Conservation (phyloP, 805 yeast genomes). For the Yamadazyma sp. region DNA sequence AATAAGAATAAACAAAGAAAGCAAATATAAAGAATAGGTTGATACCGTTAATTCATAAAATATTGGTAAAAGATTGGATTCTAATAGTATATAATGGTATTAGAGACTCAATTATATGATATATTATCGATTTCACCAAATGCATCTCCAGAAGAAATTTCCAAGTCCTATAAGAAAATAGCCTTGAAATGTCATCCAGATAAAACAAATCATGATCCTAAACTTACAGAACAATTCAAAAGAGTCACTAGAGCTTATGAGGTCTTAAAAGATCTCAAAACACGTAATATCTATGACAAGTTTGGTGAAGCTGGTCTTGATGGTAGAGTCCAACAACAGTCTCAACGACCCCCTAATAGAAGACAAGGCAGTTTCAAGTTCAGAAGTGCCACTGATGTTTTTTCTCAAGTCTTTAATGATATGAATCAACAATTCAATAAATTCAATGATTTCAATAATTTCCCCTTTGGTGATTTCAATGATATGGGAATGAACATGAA, state of each 20-base stretch:
- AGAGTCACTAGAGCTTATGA: constrained; percentile 67
- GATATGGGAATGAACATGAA: constrained; percentile 9
- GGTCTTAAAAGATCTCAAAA: constrained; percentile 45
- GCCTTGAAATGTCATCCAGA: constrained; percentile 66
- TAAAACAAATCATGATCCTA: constrained; percentile 49
- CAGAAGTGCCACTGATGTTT: constrained; percentile 24
- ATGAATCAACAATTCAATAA: constrained; percentile 17
- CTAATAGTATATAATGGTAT: constrained; percentile 11
- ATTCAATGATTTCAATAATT: constrained; percentile 9
- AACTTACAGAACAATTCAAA: constrained; percentile 54
- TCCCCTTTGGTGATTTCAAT: constrained; percentile 8
- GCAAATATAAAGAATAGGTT: not conserved
- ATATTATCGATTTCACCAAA: constrained; percentile 27
- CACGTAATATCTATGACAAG: constrained; percentile 49
- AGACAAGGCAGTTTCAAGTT: constrained; percentile 6
- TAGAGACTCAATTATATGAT: constrained; percentile 28
- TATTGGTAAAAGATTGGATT: not conserved
- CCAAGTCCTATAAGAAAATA: constrained; percentile 31
- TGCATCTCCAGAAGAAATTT: constrained; percentile 36
- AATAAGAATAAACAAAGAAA: not conserved
- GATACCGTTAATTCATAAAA: not conserved
- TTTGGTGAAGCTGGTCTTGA: constrained; percentile 48
- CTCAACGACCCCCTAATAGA: not conserved
- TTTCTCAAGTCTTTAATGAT: constrained; percentile 36
- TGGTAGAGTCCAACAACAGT: constrained; percentile 1